phyloP scores from a whole-genome alignment of 139 green algal species.

The Diplosphaera chodatii region DNA sequence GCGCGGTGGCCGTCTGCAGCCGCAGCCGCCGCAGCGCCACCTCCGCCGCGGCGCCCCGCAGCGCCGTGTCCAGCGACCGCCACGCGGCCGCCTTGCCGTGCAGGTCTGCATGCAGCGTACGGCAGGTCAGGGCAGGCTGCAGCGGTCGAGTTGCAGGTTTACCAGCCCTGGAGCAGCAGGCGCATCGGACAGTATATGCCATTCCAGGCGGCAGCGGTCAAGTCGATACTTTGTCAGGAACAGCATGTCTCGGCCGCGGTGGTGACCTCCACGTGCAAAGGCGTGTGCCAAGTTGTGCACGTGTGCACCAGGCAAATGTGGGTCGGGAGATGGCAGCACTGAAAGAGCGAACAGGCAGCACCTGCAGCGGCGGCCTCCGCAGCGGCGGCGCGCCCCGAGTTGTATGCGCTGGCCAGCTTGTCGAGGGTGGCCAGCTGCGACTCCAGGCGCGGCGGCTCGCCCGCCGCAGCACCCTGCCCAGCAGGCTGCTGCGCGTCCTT shows the following conservation, averaged over 20 bases:
- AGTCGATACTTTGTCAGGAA: too few relatives aligned
- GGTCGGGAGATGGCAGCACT: too few relatives aligned
- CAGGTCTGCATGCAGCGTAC: not conserved
- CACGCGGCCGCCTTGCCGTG: not conserved
- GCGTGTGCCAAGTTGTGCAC: too few relatives aligned
- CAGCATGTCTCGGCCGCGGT: too few relatives aligned
- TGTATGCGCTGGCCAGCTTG: conserved; percentile 40
- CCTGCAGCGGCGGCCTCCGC: not conserved
- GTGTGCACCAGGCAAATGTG: too few relatives aligned
- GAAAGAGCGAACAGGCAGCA: too few relatives aligned
- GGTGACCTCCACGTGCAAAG: too few relatives aligned
- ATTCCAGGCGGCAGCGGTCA: too few relatives aligned
- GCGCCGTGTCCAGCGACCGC: not conserved
- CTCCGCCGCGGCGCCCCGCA: not conserved
- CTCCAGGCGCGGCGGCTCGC: conserved; percentile 24
- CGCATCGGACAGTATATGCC: too few relatives aligned
- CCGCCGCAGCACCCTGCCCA: conserved; percentile 2
- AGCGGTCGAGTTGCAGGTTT: too few relatives aligned
- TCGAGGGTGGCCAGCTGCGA: conserved; percentile 50
- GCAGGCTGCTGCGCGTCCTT: conserved; percentile 21
- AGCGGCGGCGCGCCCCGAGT: conserved; percentile 15
- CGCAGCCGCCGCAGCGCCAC: not conserved
- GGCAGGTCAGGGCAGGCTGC: too few relatives aligned
- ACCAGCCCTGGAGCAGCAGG: too few relatives aligned
- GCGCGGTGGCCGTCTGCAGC: not conserved